These are phyloP conservation scores for Rhodamnia rubescens DNA, from an alignment of 345 rosid genomes.

Conservation along the genomic window DNA sequence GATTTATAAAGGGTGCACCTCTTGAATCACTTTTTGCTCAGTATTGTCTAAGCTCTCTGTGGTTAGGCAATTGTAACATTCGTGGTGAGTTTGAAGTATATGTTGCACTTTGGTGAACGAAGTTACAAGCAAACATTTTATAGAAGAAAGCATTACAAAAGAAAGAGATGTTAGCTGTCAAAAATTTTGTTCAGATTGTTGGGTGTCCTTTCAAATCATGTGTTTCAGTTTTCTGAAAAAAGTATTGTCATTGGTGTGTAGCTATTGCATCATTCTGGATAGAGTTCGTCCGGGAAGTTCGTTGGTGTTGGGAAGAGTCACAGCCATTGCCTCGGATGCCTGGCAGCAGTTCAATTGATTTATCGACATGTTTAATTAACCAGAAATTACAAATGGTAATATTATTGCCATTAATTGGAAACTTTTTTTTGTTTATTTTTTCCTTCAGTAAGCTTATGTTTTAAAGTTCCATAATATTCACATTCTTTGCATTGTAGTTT, in stretches of 20 bases:
- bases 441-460: not conserved
- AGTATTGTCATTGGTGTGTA: constrained; percentile 13
- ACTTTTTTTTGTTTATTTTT: not conserved
- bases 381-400: constrained; percentile 95
- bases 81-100: constrained; percentile 28
- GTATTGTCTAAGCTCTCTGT: constrained; percentile 74
- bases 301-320: constrained; percentile 98
- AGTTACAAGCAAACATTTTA: not conserved
- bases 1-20: constrained; percentile 82
- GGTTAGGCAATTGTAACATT: constrained; percentile 91
- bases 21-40: constrained; percentile 70
- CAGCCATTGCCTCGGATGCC: constrained; percentile 76
- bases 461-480: not conserved
- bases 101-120: not conserved
- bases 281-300: constrained; percentile 93
- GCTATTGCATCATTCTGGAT: constrained; percentile 91
- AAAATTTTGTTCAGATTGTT: not conserved
- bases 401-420: not conserved
- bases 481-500: not conserved
- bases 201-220: not conserved
- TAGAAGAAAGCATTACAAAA: not conserved
- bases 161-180: not conserved
- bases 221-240: constrained; percentile 1
- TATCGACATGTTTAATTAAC: constrained; percentile 76
- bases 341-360: constrained; percentile 53